A percentile compares a stretch with the other conserved stretches of the same genome.
Conservation (phyloP, 192 early-diverging fungal genomes). For the Thamnidium elegans region DNA sequence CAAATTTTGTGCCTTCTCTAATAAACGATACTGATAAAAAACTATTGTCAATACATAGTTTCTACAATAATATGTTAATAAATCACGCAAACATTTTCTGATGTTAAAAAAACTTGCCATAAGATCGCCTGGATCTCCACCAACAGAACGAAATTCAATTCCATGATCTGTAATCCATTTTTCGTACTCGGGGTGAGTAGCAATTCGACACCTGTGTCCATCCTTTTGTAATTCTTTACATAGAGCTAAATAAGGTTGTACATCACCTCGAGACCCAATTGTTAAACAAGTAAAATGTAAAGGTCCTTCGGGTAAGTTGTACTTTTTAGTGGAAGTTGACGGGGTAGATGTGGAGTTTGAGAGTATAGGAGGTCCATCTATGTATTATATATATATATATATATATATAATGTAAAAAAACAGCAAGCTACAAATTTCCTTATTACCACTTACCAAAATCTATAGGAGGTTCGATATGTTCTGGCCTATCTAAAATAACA, state of each 20-base stretch:
- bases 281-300: conserved; percentile 67
- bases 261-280: conserved; percentile 74
- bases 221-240: conserved; percentile 61
- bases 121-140: conserved; percentile 60
- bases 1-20: conserved; percentile 46
- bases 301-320: conserved; percentile 31
- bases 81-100: neutral
- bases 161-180: conserved; percentile 62
- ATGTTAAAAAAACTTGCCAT: conserved; percentile 42
- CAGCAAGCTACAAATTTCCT: neutral
- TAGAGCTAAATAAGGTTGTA: conserved; percentile 71
- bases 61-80: conserved; percentile 16
- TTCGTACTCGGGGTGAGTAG: conserved; percentile 65
- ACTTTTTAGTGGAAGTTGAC: neutral
- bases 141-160: conserved; percentile 66
- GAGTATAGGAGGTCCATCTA: conserved; percentile 23
- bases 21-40: conserved; percentile 66
- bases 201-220: conserved; percentile 63
- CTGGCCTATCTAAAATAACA: conserved; percentile 6
- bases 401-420: neutral
- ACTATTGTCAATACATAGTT: conserved; percentile 66
- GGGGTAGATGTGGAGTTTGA: neutral
- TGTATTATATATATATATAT: too few species aligned
- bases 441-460: conserved; percentile 9
- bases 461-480: conserved; percentile 15